A percentile compares a stretch with the other conserved stretches of the same genome.
These are phyloP conservation scores for Candida insectorum DNA, from an alignment of 805 yeast genomes.

Conservation along the genomic window DNA sequence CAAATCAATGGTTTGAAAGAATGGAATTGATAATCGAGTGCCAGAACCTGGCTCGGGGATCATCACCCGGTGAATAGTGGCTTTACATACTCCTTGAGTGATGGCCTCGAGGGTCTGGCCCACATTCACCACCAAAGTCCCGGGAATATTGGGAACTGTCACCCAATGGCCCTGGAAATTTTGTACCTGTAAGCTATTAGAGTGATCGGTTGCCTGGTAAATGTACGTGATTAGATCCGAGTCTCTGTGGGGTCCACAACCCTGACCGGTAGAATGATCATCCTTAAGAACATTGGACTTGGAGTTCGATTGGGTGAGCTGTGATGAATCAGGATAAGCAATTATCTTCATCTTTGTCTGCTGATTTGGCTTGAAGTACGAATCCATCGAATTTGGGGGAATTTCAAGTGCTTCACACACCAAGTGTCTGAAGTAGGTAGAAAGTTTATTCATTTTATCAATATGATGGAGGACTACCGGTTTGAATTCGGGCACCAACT, in stretches of 20 bases:
- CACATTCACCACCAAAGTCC: constrained; percentile 52
- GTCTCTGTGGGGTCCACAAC: constrained; percentile 68
- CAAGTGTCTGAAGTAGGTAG: constrained; percentile 40
- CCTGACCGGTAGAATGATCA: constrained; percentile 37
- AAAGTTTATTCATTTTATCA: constrained; percentile 41
- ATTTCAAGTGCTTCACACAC: constrained; percentile 58
- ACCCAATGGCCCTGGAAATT: constrained; percentile 57
- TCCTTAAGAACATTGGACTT: constrained; percentile 22
- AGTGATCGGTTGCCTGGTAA: constrained; percentile 50
- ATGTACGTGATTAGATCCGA: constrained; percentile 60
- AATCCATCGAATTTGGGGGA: constrained; percentile 39
- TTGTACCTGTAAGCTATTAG: constrained; percentile 53
- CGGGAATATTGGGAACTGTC: constrained; percentile 47
- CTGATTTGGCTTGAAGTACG: constrained; percentile 50
- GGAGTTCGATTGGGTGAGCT: constrained; percentile 18
- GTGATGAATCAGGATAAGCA: constrained; percentile 48
- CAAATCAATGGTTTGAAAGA: constrained; percentile 46
- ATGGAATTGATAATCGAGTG: constrained; percentile 45
- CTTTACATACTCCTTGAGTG: constrained; percentile 55
- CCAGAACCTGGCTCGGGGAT: constrained; percentile 39
- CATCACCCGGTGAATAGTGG: constrained; percentile 55
- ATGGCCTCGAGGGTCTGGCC: constrained; percentile 63
- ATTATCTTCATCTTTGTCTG: constrained; percentile 53
- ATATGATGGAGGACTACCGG: constrained; percentile 42
- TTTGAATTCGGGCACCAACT: constrained; percentile 41